Percentiles rank a stretch among this genome's conserved stretches.
phyloP scores from a whole-genome alignment of 768 basidiomycete genomes.

The Amanita inopinata region DNA sequence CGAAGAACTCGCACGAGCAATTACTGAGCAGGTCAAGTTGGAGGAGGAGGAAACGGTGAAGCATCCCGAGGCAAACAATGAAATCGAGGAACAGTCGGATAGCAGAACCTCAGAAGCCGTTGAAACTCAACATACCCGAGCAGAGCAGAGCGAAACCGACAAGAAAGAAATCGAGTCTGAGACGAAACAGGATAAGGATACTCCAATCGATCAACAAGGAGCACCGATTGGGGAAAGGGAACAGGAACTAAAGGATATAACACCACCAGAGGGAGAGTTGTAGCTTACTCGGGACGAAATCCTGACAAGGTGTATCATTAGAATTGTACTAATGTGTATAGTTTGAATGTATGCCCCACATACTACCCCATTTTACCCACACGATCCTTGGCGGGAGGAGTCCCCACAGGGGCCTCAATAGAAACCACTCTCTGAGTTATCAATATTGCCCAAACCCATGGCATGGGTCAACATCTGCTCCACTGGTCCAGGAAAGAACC shows the following conservation, averaged over 20 bases:
- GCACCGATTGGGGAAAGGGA: too few species aligned
- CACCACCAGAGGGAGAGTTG: not conserved
- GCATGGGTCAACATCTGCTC: constrained; percentile 1
- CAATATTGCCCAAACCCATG: constrained; percentile 6
- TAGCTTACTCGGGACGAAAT: not conserved
- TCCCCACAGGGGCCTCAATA: constrained; percentile 60
- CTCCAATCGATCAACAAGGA: too few species aligned
- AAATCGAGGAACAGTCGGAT: not conserved
- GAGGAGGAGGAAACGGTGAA: not conserved
- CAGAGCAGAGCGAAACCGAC: not conserved
- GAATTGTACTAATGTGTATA: not conserved
- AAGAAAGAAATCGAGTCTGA: not conserved
- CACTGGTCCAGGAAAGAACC: not conserved
- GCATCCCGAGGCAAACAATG: not conserved
- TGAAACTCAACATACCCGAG: not conserved
- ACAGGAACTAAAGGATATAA: too few species aligned
- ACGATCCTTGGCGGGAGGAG: constrained; percentile 67
- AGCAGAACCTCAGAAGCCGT: not conserved
- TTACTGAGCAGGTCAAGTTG: not conserved
- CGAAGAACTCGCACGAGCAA: not conserved
- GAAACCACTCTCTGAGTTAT: constrained; percentile 8
- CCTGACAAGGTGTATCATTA: not conserved
- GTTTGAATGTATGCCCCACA: constrained; percentile 69
- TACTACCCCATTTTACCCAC: constrained; percentile 67
- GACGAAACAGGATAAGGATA: not conserved